A percentile compares a stretch with the other conserved stretches of the same genome.
phyloP scores from a whole-genome alignment of 140 eudicot genomes.

The Erigeron philadelphicus region DNA sequence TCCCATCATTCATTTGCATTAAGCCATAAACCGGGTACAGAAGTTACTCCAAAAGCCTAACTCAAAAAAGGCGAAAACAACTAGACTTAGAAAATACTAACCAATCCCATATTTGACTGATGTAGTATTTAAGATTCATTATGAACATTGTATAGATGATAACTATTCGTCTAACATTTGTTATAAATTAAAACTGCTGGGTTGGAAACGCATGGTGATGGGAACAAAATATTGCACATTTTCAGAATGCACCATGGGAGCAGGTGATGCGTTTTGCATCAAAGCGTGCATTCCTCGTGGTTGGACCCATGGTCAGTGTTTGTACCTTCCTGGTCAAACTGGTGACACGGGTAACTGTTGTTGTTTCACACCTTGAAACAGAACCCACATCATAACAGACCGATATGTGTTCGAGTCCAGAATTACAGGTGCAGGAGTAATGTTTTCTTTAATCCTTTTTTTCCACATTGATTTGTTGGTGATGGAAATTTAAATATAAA shows the following conservation, averaged over 20 bases:
- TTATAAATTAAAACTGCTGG: neutral
- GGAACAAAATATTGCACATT: slow-evolving; percentile 21
- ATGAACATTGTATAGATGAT: neutral
- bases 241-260: slow-evolving; percentile 13
- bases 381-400: neutral
- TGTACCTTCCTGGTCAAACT: neutral
- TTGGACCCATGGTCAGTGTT: slow-evolving; percentile 28
- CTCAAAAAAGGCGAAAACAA: too few species aligned
- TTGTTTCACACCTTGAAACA: slow-evolving; percentile 22
- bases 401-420: neutral
- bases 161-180: neutral
- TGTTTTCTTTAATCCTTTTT: too few species aligned
- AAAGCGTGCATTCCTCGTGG: slow-evolving; percentile 24
- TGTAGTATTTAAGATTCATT: too few species aligned
- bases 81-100: too few species aligned
- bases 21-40: too few species aligned
- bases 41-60: too few species aligned
- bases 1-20: too few species aligned
- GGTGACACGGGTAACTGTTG: slow-evolving; percentile 15
- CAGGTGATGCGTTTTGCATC: slow-evolving; percentile 18
- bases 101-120: too few species aligned
- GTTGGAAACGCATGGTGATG: slow-evolving; percentile 16
- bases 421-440: neutral
- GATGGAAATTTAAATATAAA: neutral
- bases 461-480: neutral